phyloP scores from a whole-genome alignment of 345 rosid species.

The Eucalyptus tenuipes region DNA sequence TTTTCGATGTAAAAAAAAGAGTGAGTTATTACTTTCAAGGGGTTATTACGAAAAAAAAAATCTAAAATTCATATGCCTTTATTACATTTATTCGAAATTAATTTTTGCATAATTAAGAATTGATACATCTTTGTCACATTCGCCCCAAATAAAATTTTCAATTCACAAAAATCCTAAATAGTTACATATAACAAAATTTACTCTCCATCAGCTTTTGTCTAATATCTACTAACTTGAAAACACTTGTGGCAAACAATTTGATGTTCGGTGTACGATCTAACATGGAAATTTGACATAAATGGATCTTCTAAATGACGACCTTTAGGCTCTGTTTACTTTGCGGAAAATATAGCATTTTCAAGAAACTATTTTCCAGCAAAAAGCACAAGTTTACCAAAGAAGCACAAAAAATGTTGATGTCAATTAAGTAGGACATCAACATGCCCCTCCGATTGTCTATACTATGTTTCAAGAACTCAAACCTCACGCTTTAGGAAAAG shows the following conservation, averaged over 20 bases:
- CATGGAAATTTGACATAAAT: fast-evolving
- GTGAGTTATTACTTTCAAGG: not conserved
- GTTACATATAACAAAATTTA: fast-evolving
- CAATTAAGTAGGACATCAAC: too few species aligned
- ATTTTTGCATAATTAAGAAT: too few species aligned
- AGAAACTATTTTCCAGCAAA: too few species aligned
- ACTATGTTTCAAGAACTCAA: not conserved
- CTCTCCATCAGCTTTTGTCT: fast-evolving
- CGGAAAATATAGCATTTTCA: too few species aligned
- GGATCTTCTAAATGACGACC: fast-evolving
- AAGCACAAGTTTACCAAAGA: too few species aligned
- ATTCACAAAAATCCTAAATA: fast-evolving
- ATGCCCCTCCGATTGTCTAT: not conserved
- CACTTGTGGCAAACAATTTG: fast-evolving
- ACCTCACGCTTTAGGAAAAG: not conserved
- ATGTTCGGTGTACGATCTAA: fast-evolving
- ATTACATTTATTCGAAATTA: too few species aligned
- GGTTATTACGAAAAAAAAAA: too few species aligned
- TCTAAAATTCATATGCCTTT: too few species aligned
- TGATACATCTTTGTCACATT: too few species aligned
- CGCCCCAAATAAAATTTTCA: too few species aligned
- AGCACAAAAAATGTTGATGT: not conserved
- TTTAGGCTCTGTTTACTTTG: too few species aligned
- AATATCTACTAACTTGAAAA: fast-evolving
- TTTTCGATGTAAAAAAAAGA: not conserved